Evolutionary conservation across 306 rosid genomes (phyloP), one percentile per base, ranked within the genome.

Genomic region (Myrica gale): DNA sequence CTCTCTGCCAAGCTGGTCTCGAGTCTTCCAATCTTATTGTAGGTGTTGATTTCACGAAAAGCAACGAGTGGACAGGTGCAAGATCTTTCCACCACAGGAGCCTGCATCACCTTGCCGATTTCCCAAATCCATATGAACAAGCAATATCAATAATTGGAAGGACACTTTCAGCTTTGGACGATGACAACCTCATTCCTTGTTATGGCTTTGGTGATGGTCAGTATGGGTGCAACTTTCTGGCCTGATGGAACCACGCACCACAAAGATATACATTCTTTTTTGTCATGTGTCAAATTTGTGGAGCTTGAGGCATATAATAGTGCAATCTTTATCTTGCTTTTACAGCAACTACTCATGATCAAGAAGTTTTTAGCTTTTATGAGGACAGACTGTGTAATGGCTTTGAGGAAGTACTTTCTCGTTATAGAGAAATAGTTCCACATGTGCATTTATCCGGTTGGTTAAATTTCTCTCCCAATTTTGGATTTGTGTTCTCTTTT

Each of bases 191-290:
- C 16, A 82, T 82, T 55, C 85, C 85, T 45, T 82, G 82, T 60
- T 82, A 74, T 45, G 82, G 85, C 74, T 82, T 74, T 44, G 85
- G 82, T 11, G 82, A 82, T 47, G 76, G 84, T 80, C 44, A 76
- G 81, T 81, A 55, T 11, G 11, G 55, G 41, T n/a, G 42, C 48
- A 72, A 54, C 76, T 37, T 72, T 9, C 50, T 11, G 11, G 47
- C 15, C 10, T 6, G 69, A 57, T 12, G 45, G 69, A 42, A 65
- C 41, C 50, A 41, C 42, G 16, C 46, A 8, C 42, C 70, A 65
- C 47, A 8, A 7, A 7, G 23, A 48, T 48, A 1, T 48, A 15
- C 52, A 41, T 39, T 41, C 70, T 65, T 19, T 60, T 15, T 11
- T 37, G 68, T 62, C 43, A 41, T 21, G 44, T 62, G 68, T 65